These are phyloP conservation scores for Lolium rigidum DNA, from an alignment of 176 grass and related monocot genomes.

Conservation along the genomic window DNA sequence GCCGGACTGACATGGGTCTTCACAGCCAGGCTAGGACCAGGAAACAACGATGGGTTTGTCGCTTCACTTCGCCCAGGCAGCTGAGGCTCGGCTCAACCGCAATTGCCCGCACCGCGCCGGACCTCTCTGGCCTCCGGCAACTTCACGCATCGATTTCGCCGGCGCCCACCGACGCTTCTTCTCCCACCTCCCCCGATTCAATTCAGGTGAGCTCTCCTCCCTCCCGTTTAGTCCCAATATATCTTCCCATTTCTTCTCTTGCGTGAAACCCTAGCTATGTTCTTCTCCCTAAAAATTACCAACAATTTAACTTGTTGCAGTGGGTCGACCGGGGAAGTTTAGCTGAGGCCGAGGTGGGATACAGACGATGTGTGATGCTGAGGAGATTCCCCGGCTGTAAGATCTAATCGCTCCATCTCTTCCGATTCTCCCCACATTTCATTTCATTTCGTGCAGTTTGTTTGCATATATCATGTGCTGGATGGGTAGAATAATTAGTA, in stretches of 20 bases:
- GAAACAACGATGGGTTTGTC: too few species aligned
- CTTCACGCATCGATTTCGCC: neutral
- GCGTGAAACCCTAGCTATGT: neutral
- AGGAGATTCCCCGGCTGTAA: neutral
- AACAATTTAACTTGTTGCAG: neutral
- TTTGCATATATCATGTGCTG: too few species aligned
- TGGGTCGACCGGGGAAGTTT: neutral
- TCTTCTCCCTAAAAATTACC: neutral
- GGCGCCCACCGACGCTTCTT: too few species aligned
- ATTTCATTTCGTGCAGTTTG: too few species aligned
- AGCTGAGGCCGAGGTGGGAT: neutral
- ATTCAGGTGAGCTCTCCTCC: neutral
- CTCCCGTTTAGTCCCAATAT: neutral
- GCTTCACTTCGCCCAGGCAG: too few species aligned
- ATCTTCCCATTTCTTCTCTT: neutral
- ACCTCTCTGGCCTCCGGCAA: neutral
- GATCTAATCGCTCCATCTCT: neutral
- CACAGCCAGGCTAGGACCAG: too few species aligned
- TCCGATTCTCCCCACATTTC: too few species aligned
- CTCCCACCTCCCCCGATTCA: neutral
- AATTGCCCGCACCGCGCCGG: too few species aligned
- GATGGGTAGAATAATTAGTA: too few species aligned
- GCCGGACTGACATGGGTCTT: too few species aligned
- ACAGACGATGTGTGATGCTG: neutral
- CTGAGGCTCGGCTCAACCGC: neutral